Base-by-base conservation (phyloP, 2,329 filamentous ascomycete genomes). In the Fusarium virguliforme region DNA sequence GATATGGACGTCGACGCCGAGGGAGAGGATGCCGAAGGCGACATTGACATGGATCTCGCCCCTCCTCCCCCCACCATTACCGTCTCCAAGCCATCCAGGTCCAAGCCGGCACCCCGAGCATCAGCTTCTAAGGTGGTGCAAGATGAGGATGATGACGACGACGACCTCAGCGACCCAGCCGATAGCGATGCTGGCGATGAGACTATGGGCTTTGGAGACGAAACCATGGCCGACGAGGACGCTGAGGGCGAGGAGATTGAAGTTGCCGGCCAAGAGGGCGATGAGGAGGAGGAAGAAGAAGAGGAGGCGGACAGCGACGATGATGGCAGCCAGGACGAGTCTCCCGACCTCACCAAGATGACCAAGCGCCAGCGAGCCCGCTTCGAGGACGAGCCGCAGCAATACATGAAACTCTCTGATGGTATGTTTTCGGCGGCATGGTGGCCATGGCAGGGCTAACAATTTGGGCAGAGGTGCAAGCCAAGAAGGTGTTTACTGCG, bases 371-470 rank as follows among this genome's bases (percentile, higher is more conserved):
- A 90, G 75, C 82, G 88, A 40, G 88, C 88, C 28, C 84, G 88
- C 15, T 89, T 90, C 56, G 88, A 88, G 58, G 87, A 89, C 38
- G 84, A 79, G 70, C 85, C 82, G 48, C 85, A 83, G 76, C 85
- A 86, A 73, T 87, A 84, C 75, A 85, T 90, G 85, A 89, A 90
- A 77, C 78, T 90, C 1, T 89, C 88, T 4, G 87, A 90, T 78
- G 88, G 88, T 87, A 79, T 69, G 85, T 75, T 18, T 32, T 38
- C 15, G 43, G 8, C n/a, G 24, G 22, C 3, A 9, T 38, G 18
- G 30, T 38, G 15, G 30, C 12, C n/a, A 13, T n/a, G 13, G 9
- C 28, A 18, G 34, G 32, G 28, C 70, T 75, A 60, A 75, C 43
- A 26, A 24, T 22, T 18, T 22, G 5, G 40, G 68, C 80, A 89